Conservation (phyloP, 2,329 filamentous ascomycete species). For the Capronia americana region DNA sequence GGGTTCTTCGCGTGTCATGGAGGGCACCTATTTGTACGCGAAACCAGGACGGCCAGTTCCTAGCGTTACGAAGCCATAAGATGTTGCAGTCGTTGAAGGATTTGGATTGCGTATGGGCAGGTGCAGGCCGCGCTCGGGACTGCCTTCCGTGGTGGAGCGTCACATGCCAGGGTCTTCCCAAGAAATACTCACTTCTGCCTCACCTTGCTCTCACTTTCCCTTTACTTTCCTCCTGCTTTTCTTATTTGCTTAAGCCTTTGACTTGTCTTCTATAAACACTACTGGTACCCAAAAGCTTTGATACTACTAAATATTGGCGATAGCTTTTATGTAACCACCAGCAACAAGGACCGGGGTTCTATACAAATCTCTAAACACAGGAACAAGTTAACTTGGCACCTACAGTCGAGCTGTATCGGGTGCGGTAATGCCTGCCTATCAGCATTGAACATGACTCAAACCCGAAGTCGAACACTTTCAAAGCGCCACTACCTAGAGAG, state of each 20-base stretch:
- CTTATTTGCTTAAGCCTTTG: neutral
- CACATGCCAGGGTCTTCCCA: neutral
- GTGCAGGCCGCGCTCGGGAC: neutral
- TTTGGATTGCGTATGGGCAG: neutral
- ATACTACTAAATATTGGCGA: neutral
- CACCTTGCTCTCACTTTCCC: neutral
- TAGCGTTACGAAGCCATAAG: conserved; percentile 4
- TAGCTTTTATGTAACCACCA: neutral
- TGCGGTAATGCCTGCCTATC: neutral
- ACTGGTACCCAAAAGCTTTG: too few relatives aligned
- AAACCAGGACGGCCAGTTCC: neutral
- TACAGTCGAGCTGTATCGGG: neutral
- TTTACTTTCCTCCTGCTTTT: neutral
- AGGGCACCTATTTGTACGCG: neutral
- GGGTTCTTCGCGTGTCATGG: conserved; percentile 53
- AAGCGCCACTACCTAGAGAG: neutral
- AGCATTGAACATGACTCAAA: neutral
- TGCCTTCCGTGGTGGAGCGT: neutral
- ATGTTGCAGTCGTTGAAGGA: neutral
- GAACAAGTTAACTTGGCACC: neutral
- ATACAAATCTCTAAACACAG: neutral
- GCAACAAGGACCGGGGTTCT: neutral
- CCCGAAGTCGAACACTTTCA: neutral
- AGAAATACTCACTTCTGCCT: neutral
- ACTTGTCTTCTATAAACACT: too few relatives aligned